Base-by-base conservation (phyloP, 768 basidiomycete species). In the Leccinum subtestaceum region DNA sequence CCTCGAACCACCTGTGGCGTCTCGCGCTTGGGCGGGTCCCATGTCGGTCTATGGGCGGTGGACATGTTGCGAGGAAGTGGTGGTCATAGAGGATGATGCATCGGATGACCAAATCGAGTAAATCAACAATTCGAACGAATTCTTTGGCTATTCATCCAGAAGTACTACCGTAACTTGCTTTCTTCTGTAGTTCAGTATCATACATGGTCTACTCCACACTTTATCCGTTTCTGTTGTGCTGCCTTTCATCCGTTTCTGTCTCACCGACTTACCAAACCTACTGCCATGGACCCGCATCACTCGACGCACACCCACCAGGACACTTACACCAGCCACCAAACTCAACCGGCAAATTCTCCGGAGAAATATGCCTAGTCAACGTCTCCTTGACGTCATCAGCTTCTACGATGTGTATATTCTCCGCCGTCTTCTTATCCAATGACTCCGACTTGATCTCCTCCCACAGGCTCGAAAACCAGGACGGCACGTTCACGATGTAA, bases 401-500 rank as follows among this genome's bases (percentile, higher is more conserved):
- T 15, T 91, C 86, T 53, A 96, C 71, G 70, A 98, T 95, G 62
- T 88, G 84, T 70, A 98, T 95, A 84, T 98, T 98, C 61, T 82
- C 81, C 52, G 95, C 94, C 27, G 96, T 98, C 27, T 95, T 96
- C 65, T 87, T 87, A 74, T 98, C 96, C 66, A 99, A 78, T 92
- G 92, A 98, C 3, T 85, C 86, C 78, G 27, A 29, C 27, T 93
- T 96, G 78, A 98, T 84, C 63, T 95, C 71, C 21, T 77, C 70
- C 95, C 95, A 99, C 23, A 96, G 88, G 40, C 88, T 83, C 55
- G 84, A 83, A 79, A 99, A 99, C 53, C 86, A 81, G 86, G 89
- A 98, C 0, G 96, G 96, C 0, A 93, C 91, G 70, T 98, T 98
- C 82, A 97, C 90, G 81, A 98, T 95, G 81, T 92, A 99, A 80